Conservation (phyloP, 192 early-diverging fungal species). For the Podila clonocystis region DNA sequence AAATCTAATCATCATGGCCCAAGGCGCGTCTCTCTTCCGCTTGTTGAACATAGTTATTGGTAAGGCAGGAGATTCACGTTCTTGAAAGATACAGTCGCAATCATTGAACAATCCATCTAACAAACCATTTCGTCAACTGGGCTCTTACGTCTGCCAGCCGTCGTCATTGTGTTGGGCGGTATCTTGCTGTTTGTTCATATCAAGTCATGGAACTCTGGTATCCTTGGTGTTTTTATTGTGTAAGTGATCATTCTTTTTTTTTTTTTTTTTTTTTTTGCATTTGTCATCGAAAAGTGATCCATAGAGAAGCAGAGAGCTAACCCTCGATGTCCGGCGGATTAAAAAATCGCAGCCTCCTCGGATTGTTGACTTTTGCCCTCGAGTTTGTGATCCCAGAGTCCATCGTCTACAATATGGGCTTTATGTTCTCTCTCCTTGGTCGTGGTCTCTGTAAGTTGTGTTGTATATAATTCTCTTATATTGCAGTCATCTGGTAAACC, state of each 20-base stretch:
- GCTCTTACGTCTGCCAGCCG: not conserved
- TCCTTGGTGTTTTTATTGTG: constrained; percentile 32
- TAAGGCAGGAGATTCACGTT: not conserved
- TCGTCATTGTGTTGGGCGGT: constrained; percentile 39
- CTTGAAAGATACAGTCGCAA: too few relatives aligned
- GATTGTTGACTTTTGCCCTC: constrained; percentile 31
- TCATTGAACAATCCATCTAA: not conserved
- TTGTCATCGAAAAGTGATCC: not conserved
- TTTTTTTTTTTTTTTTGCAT: too few relatives aligned
- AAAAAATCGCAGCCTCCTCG: constrained; percentile 23
- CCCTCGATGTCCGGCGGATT: not conserved
- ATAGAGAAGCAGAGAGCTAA: not conserved
- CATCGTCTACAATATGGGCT: constrained; percentile 42
- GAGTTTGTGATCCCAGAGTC: constrained; percentile 42
- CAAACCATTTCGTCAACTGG: not conserved
- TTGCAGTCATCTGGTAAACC: not conserved
- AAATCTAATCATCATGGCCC: constrained; percentile 24
- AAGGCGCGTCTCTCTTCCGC: constrained; percentile 45
- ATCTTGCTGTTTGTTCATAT: constrained; percentile 30
- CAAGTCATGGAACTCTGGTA: constrained; percentile 39
- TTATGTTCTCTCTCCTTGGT: constrained; percentile 47
- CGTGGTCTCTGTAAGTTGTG: constrained; percentile 37
- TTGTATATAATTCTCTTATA: not conserved
- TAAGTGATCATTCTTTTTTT: not conserved
- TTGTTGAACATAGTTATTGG: constrained; percentile 32